These are phyloP conservation scores for Kwoniella botswanensis DNA, from an alignment of 768 basidiomycete genomes.

Conservation along the genomic window DNA sequence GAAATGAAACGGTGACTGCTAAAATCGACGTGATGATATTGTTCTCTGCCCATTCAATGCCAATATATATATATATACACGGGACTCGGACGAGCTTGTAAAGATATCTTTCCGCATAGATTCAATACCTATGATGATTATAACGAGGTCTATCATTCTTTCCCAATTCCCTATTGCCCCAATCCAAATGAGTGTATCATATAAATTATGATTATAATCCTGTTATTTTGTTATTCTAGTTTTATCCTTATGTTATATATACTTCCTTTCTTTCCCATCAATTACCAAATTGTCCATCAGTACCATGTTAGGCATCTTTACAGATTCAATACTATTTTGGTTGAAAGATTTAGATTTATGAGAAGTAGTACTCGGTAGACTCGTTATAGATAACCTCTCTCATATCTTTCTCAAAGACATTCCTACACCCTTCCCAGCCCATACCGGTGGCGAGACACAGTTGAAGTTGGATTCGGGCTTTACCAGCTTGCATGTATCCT, in stretches of 20 bases:
- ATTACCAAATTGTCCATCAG: background rate
- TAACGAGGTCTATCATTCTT: no score
- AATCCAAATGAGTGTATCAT: no score
- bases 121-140: no score
- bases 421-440: slow-evolving; percentile 22
- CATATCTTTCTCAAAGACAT: slow-evolving; percentile 19
- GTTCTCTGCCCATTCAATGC: no score
- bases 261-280: background rate
- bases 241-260: background rate
- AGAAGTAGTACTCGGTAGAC: slow-evolving; percentile 16
- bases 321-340: no score
- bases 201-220: background rate
- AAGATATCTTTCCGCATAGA: no score
- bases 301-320: no score
- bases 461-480: slow-evolving; percentile 44
- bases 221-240: background rate
- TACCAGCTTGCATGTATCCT: slow-evolving; percentile 42
- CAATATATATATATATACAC: no score
- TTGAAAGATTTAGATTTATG: background rate
- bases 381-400: slow-evolving; percentile 17
- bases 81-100: no score
- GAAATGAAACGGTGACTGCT: no score
- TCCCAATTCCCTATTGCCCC: no score
- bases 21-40: no score
- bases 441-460: slow-evolving; percentile 38